A percentile compares a stretch with the other conserved stretches of the same genome.
Evolutionary conservation across 108 stramenopile species (phyloP).

Genomic region (Cyclostephanos tholiformis): DNA sequence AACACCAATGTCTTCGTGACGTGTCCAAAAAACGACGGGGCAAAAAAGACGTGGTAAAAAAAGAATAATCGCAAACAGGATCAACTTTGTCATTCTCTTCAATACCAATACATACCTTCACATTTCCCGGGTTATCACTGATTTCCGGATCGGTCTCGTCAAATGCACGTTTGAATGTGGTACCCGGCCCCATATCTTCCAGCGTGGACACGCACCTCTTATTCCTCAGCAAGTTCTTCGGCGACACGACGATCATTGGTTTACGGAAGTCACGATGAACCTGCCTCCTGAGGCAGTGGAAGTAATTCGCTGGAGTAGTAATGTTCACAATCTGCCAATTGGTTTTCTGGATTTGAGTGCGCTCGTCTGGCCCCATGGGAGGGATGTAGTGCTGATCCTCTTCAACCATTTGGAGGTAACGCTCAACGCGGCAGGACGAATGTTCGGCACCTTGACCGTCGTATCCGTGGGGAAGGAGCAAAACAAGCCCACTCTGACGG

Average conservation of each 20-base stretch:
- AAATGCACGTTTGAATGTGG: conserved; percentile 85
- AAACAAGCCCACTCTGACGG: conserved; percentile 93
- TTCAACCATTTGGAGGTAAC: conserved; percentile 96
- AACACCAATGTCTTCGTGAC: conserved; percentile 81
- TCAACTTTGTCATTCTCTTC: not conserved
- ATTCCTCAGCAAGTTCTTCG: conserved; percentile 95
- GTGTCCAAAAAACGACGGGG: conserved; percentile 1
- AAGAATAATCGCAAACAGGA: not conserved
- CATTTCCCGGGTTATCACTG: conserved; percentile 73
- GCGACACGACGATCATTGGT: conserved; percentile 95
- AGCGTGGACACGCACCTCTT: conserved; percentile 85
- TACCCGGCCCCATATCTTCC: conserved; percentile 94
- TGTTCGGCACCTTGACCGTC: conserved; percentile 99
- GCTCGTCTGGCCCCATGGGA: conserved; percentile 79
- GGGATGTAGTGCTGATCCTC: conserved; percentile 97
- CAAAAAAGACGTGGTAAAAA: not conserved
- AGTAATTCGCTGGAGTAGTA: conserved; percentile 99
- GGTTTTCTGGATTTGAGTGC: conserved; percentile 93
- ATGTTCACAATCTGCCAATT: conserved; percentile 99
- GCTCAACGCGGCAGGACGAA: conserved; percentile 96
- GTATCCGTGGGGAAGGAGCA: conserved; percentile 98
- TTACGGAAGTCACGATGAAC: conserved; percentile 99
- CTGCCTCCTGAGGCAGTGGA: conserved; percentile 98
- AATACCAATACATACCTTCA: conserved; percentile 60
- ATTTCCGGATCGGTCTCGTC: conserved; percentile 80